Evolutionary conservation across 2,329 filamentous ascomycete genomes (phyloP), one percentile per base, ranked within the genome.

Genomic region (Orbilia ellipsospora): DNA sequence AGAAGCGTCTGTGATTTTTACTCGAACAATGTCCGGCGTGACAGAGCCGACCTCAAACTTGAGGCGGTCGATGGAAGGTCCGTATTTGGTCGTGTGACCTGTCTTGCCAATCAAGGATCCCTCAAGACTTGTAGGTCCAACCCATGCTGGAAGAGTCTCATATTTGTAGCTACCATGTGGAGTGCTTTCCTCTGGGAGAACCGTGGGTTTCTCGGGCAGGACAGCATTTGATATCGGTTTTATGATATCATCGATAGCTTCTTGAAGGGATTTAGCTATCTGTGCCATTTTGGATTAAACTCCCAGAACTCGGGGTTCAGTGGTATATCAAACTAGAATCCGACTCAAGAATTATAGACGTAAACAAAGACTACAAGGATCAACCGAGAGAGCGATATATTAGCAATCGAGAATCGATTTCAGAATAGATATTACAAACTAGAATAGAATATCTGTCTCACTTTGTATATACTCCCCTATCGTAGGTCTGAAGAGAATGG

Each of bases 1-100:
- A 1, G 55, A 52, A 4, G 52, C 44, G 31, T 69, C 72, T 20
- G 59, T 69, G 16, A 75, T 75, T 13, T 42, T 63, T 44, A 75
- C 62, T 16, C 72, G 57, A n/a, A 64, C 64, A 7, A 75, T 69
- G 16, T 56, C 18, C 0, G 57, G 18, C 4, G 52, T 75, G 52
- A 63, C 63, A 13, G 64, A 45, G n/a, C 23, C 26, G 26, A 69
- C 52, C 7, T 75, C 72, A 5, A 75, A 44, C 28, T 60, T 64
- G 23, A 75, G 26, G n/a, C 52, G 52, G 28, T 63, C 16, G 16
- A 64, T 40, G 2, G 54, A 69, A 4, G 36, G 36, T 4, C 72
- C 72, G 16, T 75, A 69, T 40, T 51, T 75, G 10, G 72, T 75
- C 20, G 18, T 48, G 12, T 65, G 52, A 15, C n/a, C 10, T 1